Percentiles rank a stretch among this genome's conserved stretches.
Evolutionary conservation across 371 early-diverging fungal genomes (phyloP).

Genomic region (Mucor plumbeus): DNA sequence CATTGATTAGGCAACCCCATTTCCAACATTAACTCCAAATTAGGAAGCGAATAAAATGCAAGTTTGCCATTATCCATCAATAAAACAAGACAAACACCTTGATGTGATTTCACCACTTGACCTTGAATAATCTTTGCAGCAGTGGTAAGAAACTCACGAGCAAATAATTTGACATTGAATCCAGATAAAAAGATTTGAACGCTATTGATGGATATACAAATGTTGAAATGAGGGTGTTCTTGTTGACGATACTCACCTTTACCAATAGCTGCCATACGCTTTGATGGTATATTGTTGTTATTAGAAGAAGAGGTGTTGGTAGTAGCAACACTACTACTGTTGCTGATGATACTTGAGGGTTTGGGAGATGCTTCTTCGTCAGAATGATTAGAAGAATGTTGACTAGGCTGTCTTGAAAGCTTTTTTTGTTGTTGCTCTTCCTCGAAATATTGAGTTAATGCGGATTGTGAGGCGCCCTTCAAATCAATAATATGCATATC

Average conservation of each 20-base stretch:
- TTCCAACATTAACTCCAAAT: conserved; percentile 28
- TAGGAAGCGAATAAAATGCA: conserved; percentile 35
- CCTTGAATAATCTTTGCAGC: conserved; percentile 25
- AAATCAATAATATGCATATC: conserved; percentile 35
- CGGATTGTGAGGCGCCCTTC: conserved; percentile 22
- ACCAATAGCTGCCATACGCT: conserved; percentile 33
- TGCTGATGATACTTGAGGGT: conserved; percentile 14
- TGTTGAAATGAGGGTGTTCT: conserved; percentile 42
- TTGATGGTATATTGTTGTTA: conserved; percentile 12
- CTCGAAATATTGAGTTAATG: neutral
- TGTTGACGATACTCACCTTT: conserved; percentile 41
- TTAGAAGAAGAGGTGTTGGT: neutral
- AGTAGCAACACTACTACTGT: conserved; percentile 7
- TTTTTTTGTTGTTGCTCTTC: conserved; percentile 13
- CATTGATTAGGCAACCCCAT: conserved; percentile 13
- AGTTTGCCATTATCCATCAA: conserved; percentile 34
- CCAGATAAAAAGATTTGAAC: conserved; percentile 34
- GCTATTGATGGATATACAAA: conserved; percentile 23
- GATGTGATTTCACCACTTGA: conserved; percentile 25
- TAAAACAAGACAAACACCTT: conserved; percentile 36
- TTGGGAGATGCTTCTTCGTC: conserved; percentile 9
- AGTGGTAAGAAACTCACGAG: conserved; percentile 12
- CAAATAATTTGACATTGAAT: conserved; percentile 39
- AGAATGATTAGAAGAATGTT: conserved; percentile 9
- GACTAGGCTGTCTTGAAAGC: conserved; percentile 12